Percentiles rank a stretch among this genome's conserved stretches.
These are phyloP conservation scores for Lagenidium giganteum DNA, from an alignment of 352 stramenopile species.

Conservation along the genomic window DNA sequence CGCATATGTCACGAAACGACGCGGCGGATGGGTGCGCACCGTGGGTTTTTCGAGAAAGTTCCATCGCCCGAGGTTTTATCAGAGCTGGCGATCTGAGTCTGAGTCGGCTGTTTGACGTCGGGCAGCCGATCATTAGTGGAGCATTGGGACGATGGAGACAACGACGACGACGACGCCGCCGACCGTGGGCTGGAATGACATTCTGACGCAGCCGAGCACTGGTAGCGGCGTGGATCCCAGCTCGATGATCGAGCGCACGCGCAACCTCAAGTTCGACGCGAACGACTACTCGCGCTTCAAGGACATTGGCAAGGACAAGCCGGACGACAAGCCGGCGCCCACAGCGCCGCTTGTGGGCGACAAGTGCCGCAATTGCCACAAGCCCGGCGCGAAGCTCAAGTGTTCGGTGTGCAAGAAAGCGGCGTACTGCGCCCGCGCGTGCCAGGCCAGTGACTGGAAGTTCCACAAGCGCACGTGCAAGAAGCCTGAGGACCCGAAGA, in stretches of 20 bases:
- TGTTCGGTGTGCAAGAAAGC: constrained; percentile 86
- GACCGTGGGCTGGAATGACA: constrained; percentile 49
- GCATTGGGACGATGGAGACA: constrained; percentile 10
- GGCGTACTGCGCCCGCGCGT: constrained; percentile 73
- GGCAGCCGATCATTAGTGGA: too few relatives aligned
- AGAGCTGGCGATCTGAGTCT: too few relatives aligned
- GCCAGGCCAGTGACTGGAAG: constrained; percentile 78
- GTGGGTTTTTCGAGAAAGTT: too few relatives aligned
- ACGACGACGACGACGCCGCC: constrained; percentile 17
- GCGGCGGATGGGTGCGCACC: too few relatives aligned
- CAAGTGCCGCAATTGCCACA: constrained; percentile 77
- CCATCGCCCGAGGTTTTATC: too few relatives aligned
- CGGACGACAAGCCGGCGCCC: constrained; percentile 23
- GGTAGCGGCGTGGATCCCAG: constrained; percentile 22
- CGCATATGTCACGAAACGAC: too few relatives aligned
- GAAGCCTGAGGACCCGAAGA: constrained; percentile 64
- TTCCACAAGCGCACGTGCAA: constrained; percentile 89
- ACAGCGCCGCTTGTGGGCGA: constrained; percentile 4
- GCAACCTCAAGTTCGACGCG: constrained; percentile 62
- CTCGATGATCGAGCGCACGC: constrained; percentile 52
- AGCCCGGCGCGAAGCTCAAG: constrained; percentile 73
- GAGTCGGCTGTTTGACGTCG: too few relatives aligned
- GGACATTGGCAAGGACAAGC: constrained; percentile 38
- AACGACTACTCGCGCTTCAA: constrained; percentile 89
- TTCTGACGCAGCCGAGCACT: constrained; percentile 12